Base-by-base conservation (phyloP, 495 filamentous ascomycete species). In the Penicillium maclennaniae region DNA sequence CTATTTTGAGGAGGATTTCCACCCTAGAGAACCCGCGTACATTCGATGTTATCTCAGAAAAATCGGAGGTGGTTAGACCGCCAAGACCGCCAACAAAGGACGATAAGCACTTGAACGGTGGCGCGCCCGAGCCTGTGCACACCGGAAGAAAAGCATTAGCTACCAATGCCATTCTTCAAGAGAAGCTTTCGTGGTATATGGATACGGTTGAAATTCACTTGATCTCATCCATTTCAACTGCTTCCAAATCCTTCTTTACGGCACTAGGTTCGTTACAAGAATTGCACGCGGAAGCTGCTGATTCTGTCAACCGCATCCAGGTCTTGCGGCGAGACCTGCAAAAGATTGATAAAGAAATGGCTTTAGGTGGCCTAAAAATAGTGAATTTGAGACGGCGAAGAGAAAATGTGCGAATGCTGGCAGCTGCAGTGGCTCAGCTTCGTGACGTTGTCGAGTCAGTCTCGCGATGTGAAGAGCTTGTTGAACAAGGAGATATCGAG, bases 111-210 rank as follows among this genome's bases (percentile, higher is more conserved):
- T 67, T 75, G 15, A 92, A 89, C 72, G 88, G 87, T n/a, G 75
- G 76, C 25, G 69, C 76, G 1, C 53, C 71, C 5, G 82, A 80
- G 23, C 86, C 89, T 1, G 67, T 67, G 8, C 61, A 63, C 7
- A 68, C 66, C 12, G 78, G 76, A 27, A 80, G 93, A 40, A 97
- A 96, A 68, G 89, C 88, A 15, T 77, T 98, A 4, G 92, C 95
- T 31, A 96, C 91, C 0, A 99, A 99, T 72, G 93, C 93, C 1
- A 97, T 99, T 42, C 71, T 99, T n/a, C 93, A 99, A 65, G 93
- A 99, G 63, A 99, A 99, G 65, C 78, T 99, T 4, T 97, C 92
- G 1, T 99, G 93, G 93, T 99, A 99, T 61, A 97, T 99, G 93
- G 93, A 99, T 66, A 99, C 95, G 0, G 88, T 99, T 17, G 93